phyloP scores from a whole-genome alignment of 352 stramenopile species.

The Globisporangium parvum region DNA sequence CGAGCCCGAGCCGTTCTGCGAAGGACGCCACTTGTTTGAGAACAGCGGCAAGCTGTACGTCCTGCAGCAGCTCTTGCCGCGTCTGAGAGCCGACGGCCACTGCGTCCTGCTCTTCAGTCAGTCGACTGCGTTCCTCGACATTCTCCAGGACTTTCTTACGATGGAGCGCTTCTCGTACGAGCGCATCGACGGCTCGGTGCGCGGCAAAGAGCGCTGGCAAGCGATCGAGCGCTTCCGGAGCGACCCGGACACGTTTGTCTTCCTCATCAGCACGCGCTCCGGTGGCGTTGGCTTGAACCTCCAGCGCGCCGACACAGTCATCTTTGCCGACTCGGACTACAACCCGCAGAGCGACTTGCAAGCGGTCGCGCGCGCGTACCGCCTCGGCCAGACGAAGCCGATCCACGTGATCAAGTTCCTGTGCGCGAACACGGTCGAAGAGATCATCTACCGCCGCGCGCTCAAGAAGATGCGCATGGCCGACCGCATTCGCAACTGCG shows the following conservation, averaged over 20 bases:
- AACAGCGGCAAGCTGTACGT: conserved; percentile 83
- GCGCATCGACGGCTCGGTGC: conserved; percentile 69
- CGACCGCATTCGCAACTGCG: conserved; percentile 60
- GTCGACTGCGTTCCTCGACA: conserved; percentile 69
- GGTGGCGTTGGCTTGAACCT: conserved; percentile 69
- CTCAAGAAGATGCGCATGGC: conserved; percentile 71
- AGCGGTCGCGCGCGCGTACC: conserved; percentile 61
- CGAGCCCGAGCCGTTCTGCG: conserved; percentile 65
- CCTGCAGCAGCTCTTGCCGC: conserved; percentile 75
- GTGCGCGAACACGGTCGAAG: conserved; percentile 67
- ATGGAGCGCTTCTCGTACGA: conserved; percentile 73
- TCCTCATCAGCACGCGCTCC: conserved; percentile 70
- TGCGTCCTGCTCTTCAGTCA: conserved; percentile 81
- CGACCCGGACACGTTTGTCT: conserved; percentile 87
- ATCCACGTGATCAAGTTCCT: conserved; percentile 81
- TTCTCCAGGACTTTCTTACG: conserved; percentile 77
- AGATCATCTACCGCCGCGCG: conserved; percentile 70
- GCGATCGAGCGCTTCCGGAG: conserved; percentile 78
- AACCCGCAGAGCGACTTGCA: conserved; percentile 73
- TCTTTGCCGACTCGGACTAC: conserved; percentile 78
- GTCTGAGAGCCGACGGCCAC: conserved; percentile 77
- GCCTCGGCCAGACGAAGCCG: conserved; percentile 64
- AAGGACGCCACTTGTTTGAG: conserved; percentile 66
- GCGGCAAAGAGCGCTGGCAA: conserved; percentile 74
- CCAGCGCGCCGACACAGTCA: conserved; percentile 76